phyloP scores from a whole-genome alignment of 2,329 filamentous ascomycete species.

The Fusarium abutilonis region DNA sequence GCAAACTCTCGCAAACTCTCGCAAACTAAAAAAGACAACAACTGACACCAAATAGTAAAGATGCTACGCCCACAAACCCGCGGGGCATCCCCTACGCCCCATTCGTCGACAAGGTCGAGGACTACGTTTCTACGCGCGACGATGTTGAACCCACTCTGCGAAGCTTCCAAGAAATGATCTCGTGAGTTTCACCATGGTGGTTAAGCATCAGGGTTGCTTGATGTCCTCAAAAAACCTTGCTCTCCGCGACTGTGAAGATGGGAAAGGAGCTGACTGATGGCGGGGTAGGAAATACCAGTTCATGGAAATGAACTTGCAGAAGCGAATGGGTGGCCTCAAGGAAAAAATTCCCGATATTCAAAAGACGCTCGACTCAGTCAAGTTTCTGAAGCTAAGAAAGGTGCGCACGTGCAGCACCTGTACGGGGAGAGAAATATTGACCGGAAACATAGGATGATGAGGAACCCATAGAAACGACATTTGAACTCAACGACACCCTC shows the following conservation, averaged over 20 bases:
- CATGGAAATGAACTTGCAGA: conserved; percentile 95
- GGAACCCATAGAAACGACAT: conserved; percentile 87
- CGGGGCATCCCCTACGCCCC: conserved; percentile 85
- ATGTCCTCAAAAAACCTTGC: conserved; percentile 22
- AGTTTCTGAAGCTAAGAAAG: conserved; percentile 81
- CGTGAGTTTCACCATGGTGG: conserved; percentile 63
- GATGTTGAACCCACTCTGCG: conserved; percentile 84
- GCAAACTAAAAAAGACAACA: background rate
- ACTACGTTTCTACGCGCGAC: conserved; percentile 80
- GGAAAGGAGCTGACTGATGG: conserved; percentile 34
- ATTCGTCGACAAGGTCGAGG: conserved; percentile 88
- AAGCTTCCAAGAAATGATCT: conserved; percentile 93
- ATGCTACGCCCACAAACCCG: conserved; percentile 73
- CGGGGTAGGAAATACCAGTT: conserved; percentile 93
- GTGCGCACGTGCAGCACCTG: conserved; percentile 53
- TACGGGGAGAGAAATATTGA: conserved; percentile 31
- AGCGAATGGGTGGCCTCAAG: conserved; percentile 80
- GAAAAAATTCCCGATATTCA: conserved; percentile 98
- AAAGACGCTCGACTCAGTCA: conserved; percentile 92
- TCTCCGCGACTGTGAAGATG: conserved; percentile 2
- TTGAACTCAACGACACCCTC: conserved; percentile 95
- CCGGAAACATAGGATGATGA: conserved; percentile 55
- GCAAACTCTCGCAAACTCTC: background rate
- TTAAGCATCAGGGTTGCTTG: conserved; percentile 12
- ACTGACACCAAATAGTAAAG: conserved; percentile 51